Evolutionary conservation across 768 basidiomycete species (phyloP).

Genomic region (Russula foetens): DNA sequence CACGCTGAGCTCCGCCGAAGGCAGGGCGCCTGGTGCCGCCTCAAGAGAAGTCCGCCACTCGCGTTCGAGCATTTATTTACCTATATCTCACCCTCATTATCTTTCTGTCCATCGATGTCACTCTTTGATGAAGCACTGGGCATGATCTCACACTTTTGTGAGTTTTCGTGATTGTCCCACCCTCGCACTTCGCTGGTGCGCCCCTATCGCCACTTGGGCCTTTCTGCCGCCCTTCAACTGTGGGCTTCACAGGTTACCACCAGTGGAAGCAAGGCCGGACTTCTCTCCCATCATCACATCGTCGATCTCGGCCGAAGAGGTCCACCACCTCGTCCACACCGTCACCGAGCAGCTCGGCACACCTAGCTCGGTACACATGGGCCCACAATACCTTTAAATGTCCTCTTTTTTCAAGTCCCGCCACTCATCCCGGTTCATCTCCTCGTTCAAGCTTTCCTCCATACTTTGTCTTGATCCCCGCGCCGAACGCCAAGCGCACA

Average conservation of each 20-base stretch:
- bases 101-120: too few species aligned
- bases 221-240: too few species aligned
- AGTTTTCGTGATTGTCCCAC: neutral
- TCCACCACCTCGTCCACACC: conserved; percentile 61
- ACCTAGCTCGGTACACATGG: too few species aligned
- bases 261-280: conserved; percentile 47
- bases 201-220: neutral
- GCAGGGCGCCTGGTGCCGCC: conserved; percentile 20
- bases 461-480: too few species aligned
- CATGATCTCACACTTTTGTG: neutral
- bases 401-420: conserved; percentile 83
- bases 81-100: conserved; percentile 23
- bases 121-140: neutral
- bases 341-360: conserved; percentile 62
- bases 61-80: conserved; percentile 30
- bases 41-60: conserved; percentile 24
- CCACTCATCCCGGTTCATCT: conserved; percentile 65
- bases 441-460: conserved; percentile 73
- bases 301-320: conserved; percentile 68
- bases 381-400: conserved; percentile 87
- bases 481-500: conserved; percentile 40
- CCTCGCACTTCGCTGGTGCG: neutral
- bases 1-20: conserved; percentile 34
- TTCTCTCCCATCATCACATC: conserved; percentile 63
- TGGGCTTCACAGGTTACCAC: conserved; percentile 14